phyloP scores from a whole-genome alignment of 208 protist genomes.

The Trypanosoma rangeli region DNA sequence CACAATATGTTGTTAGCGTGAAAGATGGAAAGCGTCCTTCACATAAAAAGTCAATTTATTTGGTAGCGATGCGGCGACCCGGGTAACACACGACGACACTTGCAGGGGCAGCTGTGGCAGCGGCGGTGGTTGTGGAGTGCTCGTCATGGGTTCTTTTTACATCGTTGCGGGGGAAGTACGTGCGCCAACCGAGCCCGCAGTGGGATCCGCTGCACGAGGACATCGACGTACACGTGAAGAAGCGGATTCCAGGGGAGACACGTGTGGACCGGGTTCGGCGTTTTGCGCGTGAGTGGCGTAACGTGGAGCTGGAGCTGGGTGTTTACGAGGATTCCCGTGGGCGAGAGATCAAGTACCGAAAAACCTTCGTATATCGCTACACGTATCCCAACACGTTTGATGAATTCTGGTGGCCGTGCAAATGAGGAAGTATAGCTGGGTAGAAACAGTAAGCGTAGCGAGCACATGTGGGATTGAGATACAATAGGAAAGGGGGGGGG shows the following conservation, averaged over 20 bases:
- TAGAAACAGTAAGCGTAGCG: not conserved
- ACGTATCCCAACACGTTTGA: constrained; percentile 92
- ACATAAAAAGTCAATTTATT: not conserved
- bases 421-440: constrained; percentile 34
- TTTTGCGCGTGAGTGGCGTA: constrained; percentile 90
- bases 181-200: constrained; percentile 75
- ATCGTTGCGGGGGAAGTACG: constrained; percentile 67
- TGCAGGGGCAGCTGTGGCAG: not conserved
- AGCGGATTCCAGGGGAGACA: constrained; percentile 89
- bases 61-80: not conserved
- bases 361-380: constrained; percentile 91
- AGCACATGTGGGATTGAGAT: not conserved
- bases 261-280: constrained; percentile 85
- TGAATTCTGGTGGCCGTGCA: constrained; percentile 91
- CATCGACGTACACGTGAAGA: constrained; percentile 91
- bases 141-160: not conserved
- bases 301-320: constrained; percentile 87
- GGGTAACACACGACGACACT: not conserved
- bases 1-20: not conserved
- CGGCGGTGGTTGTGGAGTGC: not conserved
- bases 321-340: constrained; percentile 87
- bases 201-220: constrained; percentile 90
- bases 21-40: not conserved
- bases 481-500: not conserved
- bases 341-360: constrained; percentile 88